Evolutionary conservation across 495 filamentous ascomycete genomes (phyloP).

Genomic region (Pyrenopolyporus hunteri): DNA sequence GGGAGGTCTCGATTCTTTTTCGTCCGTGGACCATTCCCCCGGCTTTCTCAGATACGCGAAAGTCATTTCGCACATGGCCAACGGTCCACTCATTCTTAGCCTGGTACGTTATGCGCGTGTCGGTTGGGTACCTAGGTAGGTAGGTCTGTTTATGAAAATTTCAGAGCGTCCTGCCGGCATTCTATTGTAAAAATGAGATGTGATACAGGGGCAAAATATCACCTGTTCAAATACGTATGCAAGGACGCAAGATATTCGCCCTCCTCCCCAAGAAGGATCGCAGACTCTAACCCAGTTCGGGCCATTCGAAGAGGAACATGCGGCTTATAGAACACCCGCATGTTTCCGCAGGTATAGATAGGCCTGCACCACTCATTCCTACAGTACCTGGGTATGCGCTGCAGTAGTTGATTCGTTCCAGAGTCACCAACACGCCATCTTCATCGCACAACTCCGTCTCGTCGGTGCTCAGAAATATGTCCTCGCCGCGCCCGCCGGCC

Average conservation of each 20-base stretch:
- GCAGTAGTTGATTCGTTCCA: slow-evolving; percentile 8
- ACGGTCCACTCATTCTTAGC: slow-evolving; percentile 26
- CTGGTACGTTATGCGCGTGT: slow-evolving; percentile 6
- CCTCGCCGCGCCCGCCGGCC: slow-evolving; percentile 12
- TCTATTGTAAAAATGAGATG: no score
- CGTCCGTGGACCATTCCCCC: slow-evolving; percentile 23
- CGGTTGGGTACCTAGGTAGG: background rate
- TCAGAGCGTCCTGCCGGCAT: no score
- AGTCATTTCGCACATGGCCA: background rate
- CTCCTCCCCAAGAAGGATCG: no score
- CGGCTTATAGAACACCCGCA: slow-evolving; percentile 23
- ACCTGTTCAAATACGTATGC: background rate
- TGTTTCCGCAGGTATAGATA: slow-evolving; percentile 30
- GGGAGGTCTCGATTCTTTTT: slow-evolving; percentile 15
- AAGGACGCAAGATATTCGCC: no score
- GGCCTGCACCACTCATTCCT: slow-evolving; percentile 3
- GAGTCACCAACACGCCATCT: slow-evolving; percentile 30
- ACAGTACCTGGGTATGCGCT: background rate
- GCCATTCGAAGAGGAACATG: slow-evolving; percentile 7
- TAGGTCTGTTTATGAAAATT: background rate
- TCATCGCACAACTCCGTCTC: slow-evolving; percentile 24
- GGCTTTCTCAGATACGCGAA: slow-evolving; percentile 37
- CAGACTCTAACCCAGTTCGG: background rate
- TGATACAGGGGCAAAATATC: background rate
- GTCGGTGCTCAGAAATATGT: slow-evolving; percentile 25